Base-by-base conservation (phyloP, 192 early-diverging fungal species). In the Coemansia sp. region DNA sequence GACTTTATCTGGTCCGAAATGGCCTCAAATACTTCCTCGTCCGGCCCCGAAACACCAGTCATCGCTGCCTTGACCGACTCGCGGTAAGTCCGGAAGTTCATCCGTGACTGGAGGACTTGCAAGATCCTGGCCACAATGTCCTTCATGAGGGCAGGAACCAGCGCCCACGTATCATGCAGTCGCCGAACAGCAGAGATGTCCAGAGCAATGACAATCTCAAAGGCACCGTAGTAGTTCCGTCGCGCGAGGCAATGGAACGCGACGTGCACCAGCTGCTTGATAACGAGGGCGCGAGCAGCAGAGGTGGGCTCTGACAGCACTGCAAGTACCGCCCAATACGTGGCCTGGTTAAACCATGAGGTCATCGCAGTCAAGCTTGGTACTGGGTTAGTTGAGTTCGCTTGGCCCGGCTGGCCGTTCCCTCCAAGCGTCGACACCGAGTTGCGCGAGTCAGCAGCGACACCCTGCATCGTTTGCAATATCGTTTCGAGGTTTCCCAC, bases 271-370 rank as follows among this genome's bases (percentile, higher is more conserved):
- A 85, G 69, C 65, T 72, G 77, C 65, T 82, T 79, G 55, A 85
- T 64, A 6, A 80, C 63, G n/a, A 75, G 59, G 12, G 78, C 76
- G 9, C 84, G 74, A 12, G 77, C 80, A 7, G 78, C 66, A 1
- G 69, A 67, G 4, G 74, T 75, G 15, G 75, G 74, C 43, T 83
- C 72, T 0, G 84, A 80, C 22, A 85, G 59, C 12, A 85, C 75
- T 1, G 74, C 41, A 18, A 79, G 69, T 44, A 80, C 80, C 0
- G 78, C 81, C 84, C 84, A 85, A 53, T 83, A 83, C 3, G 84
- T 76, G n/a, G 77, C 77, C 58, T 77, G 77, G 63, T 85, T 85
- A 47, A 85, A 85, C 84, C 84, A 85, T 40, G 74, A 76, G 10
- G 74, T 83, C 65, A 81, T 78, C 4, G 74, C 76, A 8, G 74